phyloP scores from a whole-genome alignment of 352 stramenopile genomes.

The Phytophthora macrochlamydospora region DNA sequence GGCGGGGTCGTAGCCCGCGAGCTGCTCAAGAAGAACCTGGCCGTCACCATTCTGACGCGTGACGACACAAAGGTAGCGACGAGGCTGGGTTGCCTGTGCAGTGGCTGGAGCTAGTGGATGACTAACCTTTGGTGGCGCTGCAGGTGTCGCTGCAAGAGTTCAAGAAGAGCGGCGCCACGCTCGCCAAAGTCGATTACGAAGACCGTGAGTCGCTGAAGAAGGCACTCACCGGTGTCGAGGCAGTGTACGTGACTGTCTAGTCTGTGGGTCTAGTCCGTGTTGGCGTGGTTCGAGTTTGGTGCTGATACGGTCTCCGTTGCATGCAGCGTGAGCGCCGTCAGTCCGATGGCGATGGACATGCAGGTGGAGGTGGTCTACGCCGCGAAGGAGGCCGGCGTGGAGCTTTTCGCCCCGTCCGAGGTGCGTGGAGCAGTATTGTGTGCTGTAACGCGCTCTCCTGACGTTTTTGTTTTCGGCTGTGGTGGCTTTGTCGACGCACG shows the following conservation, averaged over 20 bases:
- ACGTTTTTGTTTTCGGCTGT: too few relatives aligned
- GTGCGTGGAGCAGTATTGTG: too few relatives aligned
- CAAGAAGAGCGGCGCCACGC: conserved; percentile 10
- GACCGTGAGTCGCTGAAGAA: conserved; percentile 3
- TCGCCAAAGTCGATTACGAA: conserved; percentile 9
- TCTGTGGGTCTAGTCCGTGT: too few relatives aligned
- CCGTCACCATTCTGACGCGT: conserved; percentile 19
- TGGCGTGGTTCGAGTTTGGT: too few relatives aligned
- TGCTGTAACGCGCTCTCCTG: too few relatives aligned
- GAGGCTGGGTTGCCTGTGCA: too few relatives aligned
- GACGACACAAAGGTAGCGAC: conserved; percentile 6
- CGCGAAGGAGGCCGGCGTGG: conserved; percentile 14
- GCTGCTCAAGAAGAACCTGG: conserved; percentile 24
- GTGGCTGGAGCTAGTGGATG: too few relatives aligned
- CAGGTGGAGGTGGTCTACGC: conserved; percentile 1
- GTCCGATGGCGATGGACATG: not conserved
- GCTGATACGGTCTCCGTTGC: too few relatives aligned
- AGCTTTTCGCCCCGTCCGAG: conserved; percentile 16
- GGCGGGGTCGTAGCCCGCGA: conserved; percentile 14
- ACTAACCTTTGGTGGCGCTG: too few relatives aligned
- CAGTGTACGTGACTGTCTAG: too few relatives aligned
- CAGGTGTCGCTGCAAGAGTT: conserved; percentile 1
- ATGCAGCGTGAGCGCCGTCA: not conserved
- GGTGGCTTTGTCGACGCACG: too few relatives aligned
- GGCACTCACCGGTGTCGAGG: conserved; percentile 1